Evolutionary conservation across 140 eudicot genomes (phyloP).

Genomic region (Stevia rebaudiana): DNA sequence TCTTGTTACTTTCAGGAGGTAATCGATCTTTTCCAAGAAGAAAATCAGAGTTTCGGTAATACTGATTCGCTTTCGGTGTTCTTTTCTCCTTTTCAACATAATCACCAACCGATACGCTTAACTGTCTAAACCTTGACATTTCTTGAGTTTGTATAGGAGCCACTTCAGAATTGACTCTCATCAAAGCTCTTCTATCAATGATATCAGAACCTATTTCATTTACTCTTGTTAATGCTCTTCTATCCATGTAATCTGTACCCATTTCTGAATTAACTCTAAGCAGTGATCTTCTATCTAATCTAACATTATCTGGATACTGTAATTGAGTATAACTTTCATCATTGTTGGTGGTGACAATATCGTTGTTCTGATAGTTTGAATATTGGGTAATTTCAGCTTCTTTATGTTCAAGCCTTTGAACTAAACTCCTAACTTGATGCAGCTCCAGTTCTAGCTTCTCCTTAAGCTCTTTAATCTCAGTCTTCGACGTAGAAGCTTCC

Average conservation of each 20-base stretch:
- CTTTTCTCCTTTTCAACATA: constrained; percentile 70
- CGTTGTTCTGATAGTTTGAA: neutral
- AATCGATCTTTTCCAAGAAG: constrained; percentile 60
- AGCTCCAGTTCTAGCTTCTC: constrained; percentile 55
- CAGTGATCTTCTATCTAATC: constrained; percentile 33
- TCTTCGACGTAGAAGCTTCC: constrained; percentile 26
- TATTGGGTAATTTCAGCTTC: constrained; percentile 43
- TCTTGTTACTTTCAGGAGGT: constrained; percentile 64
- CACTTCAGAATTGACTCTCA: constrained; percentile 53
- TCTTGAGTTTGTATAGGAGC: constrained; percentile 40
- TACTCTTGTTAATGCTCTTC: constrained; percentile 41
- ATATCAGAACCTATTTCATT: constrained; percentile 32
- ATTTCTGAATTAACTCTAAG: constrained; percentile 46
- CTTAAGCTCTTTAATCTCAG: constrained; percentile 47
- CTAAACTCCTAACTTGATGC: constrained; percentile 51
- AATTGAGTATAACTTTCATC: constrained; percentile 28
- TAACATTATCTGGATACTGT: constrained; percentile 30
- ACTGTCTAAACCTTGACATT: constrained; percentile 39
- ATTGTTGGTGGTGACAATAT: constrained; percentile 5
- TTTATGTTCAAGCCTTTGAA: constrained; percentile 48
- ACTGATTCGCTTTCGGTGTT: constrained; percentile 75
- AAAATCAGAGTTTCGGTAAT: constrained; percentile 58
- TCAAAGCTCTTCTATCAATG: constrained; percentile 32
- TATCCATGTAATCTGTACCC: constrained; percentile 37
- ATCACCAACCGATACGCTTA: constrained; percentile 50